phyloP scores from a whole-genome alignment of 2,329 filamentous ascomycete genomes.

The Paraphoma sp. region DNA sequence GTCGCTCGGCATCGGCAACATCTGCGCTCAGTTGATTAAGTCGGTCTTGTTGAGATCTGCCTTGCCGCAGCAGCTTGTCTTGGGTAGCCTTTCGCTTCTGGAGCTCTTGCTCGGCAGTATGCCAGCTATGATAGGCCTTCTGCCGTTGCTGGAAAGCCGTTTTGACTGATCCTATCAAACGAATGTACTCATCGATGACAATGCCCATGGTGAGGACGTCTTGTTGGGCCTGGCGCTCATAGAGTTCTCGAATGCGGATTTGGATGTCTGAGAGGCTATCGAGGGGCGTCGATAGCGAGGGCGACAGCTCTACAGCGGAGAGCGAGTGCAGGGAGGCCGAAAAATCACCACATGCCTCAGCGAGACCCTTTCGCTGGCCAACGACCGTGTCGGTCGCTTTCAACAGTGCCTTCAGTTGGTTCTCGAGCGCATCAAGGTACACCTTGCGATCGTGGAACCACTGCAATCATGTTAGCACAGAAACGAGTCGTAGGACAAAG shows the following conservation, averaged over 20 bases:
- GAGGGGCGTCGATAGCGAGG: constrained; percentile 83
- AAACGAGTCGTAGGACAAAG: neutral
- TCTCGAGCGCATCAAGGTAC: constrained; percentile 92
- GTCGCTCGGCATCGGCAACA: constrained; percentile 92
- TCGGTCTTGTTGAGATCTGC: constrained; percentile 93
- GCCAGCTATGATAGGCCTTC: constrained; percentile 95
- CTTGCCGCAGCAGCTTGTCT: constrained; percentile 94
- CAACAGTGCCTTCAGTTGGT: constrained; percentile 84
- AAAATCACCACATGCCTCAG: constrained; percentile 92
- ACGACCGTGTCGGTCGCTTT: constrained; percentile 96
- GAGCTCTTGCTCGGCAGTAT: constrained; percentile 85
- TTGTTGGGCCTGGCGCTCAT: constrained; percentile 95
- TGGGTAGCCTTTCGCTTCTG: constrained; percentile 87
- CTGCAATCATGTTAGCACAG: constrained; percentile 51
- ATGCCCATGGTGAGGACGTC: constrained; percentile 96
- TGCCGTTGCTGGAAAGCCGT: constrained; percentile 90
- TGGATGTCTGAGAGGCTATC: constrained; percentile 93
- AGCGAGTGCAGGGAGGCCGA: constrained; percentile 91
- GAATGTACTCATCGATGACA: constrained; percentile 97
- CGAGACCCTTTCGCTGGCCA: constrained; percentile 86
- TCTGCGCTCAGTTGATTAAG: constrained; percentile 91
- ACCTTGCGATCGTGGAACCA: constrained; percentile 98
- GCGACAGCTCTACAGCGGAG: constrained; percentile 90
- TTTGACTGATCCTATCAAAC: constrained; percentile 93
- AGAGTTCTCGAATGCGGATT: constrained; percentile 90